A percentile compares a stretch with the other conserved stretches of the same genome.
These are phyloP conservation scores for Nakaseomyces kungkrabaensis DNA, from an alignment of 1,139 yeast genomes.

Conservation along the genomic window DNA sequence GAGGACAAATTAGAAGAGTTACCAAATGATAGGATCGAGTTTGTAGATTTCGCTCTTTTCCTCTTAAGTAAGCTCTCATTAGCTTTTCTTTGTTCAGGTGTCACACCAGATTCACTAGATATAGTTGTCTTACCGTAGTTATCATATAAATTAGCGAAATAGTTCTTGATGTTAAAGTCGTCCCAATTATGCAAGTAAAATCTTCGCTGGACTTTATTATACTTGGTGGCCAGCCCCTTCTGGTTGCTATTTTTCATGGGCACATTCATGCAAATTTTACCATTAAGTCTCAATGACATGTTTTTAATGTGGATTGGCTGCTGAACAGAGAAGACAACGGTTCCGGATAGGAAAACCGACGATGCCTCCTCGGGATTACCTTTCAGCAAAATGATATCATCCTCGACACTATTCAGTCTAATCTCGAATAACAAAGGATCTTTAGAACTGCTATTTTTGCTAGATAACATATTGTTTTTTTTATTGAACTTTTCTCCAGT, in stretches of 20 bases:
- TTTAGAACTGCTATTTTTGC: conserved; percentile 5
- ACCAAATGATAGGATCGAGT: conserved; percentile 9
- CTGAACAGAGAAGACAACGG: conserved; percentile 61
- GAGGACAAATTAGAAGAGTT: conserved; percentile 26
- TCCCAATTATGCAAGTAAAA: conserved; percentile 76
- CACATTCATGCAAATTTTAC: conserved; percentile 53
- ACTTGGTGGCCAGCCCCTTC: conserved; percentile 41
- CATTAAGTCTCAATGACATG: conserved; percentile 52
- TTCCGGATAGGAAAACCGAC: conserved; percentile 66
- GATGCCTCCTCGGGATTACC: conserved; percentile 74
- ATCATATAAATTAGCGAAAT: conserved; percentile 25
- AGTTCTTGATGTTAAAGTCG: conserved; percentile 41
- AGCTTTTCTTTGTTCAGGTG: conserved; percentile 3
- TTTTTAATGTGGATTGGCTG: conserved; percentile 68
- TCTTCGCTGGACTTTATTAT: conserved; percentile 50
- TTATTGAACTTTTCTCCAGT: no score
- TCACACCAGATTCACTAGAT: conserved; percentile 14
- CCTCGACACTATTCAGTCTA: conserved; percentile 47
- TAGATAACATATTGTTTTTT: no score
- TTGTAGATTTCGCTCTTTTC: conserved; percentile 4
- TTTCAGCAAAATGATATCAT: conserved; percentile 71
- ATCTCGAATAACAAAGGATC: conserved; percentile 25
- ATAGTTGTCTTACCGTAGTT: conserved; percentile 14
- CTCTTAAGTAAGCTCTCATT: conserved; percentile 14
- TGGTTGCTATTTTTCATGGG: conserved; percentile 40